phyloP scores from a whole-genome alignment of 78 protist genomes.

The Polysphondylium violaceum region DNA sequence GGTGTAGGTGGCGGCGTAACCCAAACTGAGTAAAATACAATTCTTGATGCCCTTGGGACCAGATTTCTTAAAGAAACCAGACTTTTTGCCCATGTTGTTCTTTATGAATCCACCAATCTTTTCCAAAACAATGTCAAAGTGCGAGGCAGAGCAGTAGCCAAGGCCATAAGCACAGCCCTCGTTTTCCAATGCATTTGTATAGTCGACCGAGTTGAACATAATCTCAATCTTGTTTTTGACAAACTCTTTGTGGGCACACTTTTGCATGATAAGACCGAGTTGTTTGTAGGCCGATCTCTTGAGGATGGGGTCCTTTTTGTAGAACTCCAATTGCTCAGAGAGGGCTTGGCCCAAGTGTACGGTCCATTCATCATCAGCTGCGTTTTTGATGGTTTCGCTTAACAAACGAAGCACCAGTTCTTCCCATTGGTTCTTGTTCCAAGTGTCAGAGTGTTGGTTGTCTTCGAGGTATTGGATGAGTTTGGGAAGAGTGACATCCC shows the following conservation, averaged over 20 bases:
- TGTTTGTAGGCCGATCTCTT: slow-evolving; percentile 53
- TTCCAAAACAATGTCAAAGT: slow-evolving; percentile 81
- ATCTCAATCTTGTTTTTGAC: slow-evolving; percentile 54
- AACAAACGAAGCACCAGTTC: slow-evolving; percentile 66
- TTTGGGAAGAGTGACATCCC: slow-evolving; percentile 85
- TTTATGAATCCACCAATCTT: slow-evolving; percentile 26
- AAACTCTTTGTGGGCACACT: slow-evolving; percentile 74
- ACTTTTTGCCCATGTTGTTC: slow-evolving; percentile 61
- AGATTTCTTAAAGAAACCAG: slow-evolving; percentile 77
- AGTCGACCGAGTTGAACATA: slow-evolving; percentile 68
- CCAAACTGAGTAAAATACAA: slow-evolving; percentile 52
- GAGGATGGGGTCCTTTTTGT: slow-evolving; percentile 44
- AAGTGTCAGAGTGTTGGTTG: slow-evolving; percentile 19
- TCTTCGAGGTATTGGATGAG: slow-evolving; percentile 48
- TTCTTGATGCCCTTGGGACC: slow-evolving; percentile 77
- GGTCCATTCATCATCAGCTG: slow-evolving; percentile 87
- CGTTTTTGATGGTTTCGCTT: slow-evolving; percentile 65
- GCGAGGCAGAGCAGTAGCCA: slow-evolving; percentile 72
- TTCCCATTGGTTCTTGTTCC: slow-evolving; percentile 70
- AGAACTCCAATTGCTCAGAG: slow-evolving; percentile 67
- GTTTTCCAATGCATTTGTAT: slow-evolving; percentile 46
- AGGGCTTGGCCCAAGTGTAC: slow-evolving; percentile 46
- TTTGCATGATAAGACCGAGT: slow-evolving; percentile 76
- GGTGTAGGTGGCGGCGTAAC: slow-evolving; percentile 66
- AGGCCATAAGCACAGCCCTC: slow-evolving; percentile 84